Percentiles rank a stretch among this genome's conserved stretches.
These are phyloP conservation scores for Cercospora sp. DNA, from an alignment of 2,329 filamentous ascomycete species.

Conservation along the genomic window DNA sequence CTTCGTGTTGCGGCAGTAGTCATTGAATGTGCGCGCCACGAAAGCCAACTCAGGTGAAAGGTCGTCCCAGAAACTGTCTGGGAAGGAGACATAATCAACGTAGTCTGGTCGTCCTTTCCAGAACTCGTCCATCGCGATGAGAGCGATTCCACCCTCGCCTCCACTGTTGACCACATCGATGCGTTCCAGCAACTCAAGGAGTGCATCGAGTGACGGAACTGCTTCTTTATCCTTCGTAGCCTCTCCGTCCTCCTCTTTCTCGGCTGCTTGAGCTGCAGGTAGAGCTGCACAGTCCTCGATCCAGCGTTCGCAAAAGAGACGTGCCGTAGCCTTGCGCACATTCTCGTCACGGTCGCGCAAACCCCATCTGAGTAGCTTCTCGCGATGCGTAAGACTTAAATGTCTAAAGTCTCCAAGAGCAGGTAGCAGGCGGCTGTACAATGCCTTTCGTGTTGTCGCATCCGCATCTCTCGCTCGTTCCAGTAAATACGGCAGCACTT, in stretches of 20 bases:
- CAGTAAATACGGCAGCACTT: slow-evolving; percentile 80
- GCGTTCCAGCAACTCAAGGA: slow-evolving; percentile 87
- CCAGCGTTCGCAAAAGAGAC: slow-evolving; percentile 93
- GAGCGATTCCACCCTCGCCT: slow-evolving; percentile 82
- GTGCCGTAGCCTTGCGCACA: slow-evolving; percentile 86
- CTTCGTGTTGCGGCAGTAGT: slow-evolving; percentile 77
- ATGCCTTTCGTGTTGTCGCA: slow-evolving; percentile 74
- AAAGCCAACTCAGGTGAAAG: slow-evolving; percentile 85
- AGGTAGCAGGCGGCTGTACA: slow-evolving; percentile 85
- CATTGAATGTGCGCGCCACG: slow-evolving; percentile 87
- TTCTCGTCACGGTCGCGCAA: slow-evolving; percentile 90
- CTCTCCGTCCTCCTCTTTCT: slow-evolving; percentile 54
- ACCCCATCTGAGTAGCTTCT: slow-evolving; percentile 94
- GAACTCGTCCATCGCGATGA: slow-evolving; percentile 93
- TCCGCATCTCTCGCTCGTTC: slow-evolving; percentile 91
- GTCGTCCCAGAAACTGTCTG: slow-evolving; percentile 74
- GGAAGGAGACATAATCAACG: slow-evolving; percentile 67
- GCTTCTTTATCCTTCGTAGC: slow-evolving; percentile 49
- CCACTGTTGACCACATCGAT: slow-evolving; percentile 92
- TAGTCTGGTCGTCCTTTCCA: slow-evolving; percentile 91
- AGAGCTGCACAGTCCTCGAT: slow-evolving; percentile 87
- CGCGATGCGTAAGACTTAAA: slow-evolving; percentile 86
- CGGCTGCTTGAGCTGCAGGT: slow-evolving; percentile 58
- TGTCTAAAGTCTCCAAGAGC: slow-evolving; percentile 92
- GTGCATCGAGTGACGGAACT: slow-evolving; percentile 72